Base-by-base conservation (phyloP, 2,329 filamentous ascomycete species). In the Ophiognomonia clavigignenti-juglandacearum region DNA sequence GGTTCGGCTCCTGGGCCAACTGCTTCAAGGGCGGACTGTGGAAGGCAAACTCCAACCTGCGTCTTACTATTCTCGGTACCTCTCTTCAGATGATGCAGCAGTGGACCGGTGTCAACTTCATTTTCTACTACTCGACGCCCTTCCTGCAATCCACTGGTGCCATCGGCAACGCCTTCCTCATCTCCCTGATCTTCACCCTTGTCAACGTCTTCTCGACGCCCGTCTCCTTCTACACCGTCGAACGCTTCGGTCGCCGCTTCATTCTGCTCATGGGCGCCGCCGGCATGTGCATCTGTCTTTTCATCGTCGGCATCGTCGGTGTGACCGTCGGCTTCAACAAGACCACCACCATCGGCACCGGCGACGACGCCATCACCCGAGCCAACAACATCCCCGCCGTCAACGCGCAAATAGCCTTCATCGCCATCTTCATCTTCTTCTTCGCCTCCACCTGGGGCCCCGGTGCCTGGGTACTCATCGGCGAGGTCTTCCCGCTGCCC, bases 401-500 rank as follows among this genome's bases (percentile, higher is more conserved):
- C 58, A 74, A 78, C 57, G 80, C 85, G 41, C 83, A 91, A 75
- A 89, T 95, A 55, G 81, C 87, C 52, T 93, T 95, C 72, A 93
- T 93, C 62, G 86, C 83, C 71, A 83, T 95, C 73, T 93, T 90
- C 77, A 91, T 95, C 75, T 90, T 88, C 78, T 92, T 85, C 77
- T 95, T 95, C 65, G 89, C 89, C 51, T 83, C 79, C 49, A 95
- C 89, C 54, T 95, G 88, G 89, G 89, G 89, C 44, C 88, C 88
- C 6, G 85, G 82, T 41, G 78, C 86, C 44, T 90, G 85, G 86
- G 80, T 85, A 45, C 78, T 95, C 57, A 91, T 93, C 60, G 89
- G 89, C 63, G 89, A 96, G 73, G 86, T 93, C 68, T 95, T 86
- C 80, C 88, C 89, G 48, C 80, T 95, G 45, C 88, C 87, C 52